Percentiles rank a stretch among this genome's conserved stretches.
phyloP scores from a whole-genome alignment of 2,329 filamentous ascomycete species.

The Neurospora crassa region DNA sequence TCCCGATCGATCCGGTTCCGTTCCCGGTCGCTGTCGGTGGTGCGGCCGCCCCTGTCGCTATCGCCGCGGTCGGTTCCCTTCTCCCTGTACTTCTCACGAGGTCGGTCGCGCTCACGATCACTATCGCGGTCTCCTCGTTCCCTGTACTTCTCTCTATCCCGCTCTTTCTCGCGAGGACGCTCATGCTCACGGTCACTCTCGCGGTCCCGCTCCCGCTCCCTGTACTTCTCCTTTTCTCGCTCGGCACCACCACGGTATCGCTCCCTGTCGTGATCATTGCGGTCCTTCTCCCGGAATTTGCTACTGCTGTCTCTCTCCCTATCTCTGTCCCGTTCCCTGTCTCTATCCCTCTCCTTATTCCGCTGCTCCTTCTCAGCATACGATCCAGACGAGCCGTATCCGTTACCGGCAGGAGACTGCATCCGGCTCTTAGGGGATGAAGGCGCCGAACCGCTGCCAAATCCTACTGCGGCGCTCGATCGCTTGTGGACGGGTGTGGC shows the following conservation, averaged over 20 bases:
- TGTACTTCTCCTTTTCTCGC: not conserved
- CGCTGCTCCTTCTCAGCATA: not conserved
- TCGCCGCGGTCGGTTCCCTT: not conserved
- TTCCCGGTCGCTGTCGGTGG: not conserved
- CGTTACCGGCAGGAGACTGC: not conserved
- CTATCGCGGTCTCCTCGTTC: not conserved
- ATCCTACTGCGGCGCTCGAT: slow-evolving; percentile 5
- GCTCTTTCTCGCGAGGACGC: not conserved
- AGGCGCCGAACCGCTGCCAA: not conserved
- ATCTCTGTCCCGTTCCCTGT: not conserved
- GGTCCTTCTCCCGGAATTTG: not conserved
- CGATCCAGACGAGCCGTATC: not conserved
- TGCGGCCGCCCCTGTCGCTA: not conserved
- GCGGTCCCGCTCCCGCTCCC: not conserved
- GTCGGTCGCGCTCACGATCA: not conserved
- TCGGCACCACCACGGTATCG: not conserved
- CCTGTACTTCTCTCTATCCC: not conserved
- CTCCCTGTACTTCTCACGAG: not conserved
- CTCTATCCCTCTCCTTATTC: not conserved
- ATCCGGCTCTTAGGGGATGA: not conserved
- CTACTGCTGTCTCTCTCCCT: not conserved
- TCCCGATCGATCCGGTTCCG: not conserved
- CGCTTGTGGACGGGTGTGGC: slow-evolving; percentile 9
- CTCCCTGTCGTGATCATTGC: not conserved
- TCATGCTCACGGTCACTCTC: not conserved